These are phyloP conservation scores for Cystobasidium pallidum DNA, from an alignment of 1,284 basidiomycete species.

Conservation along the genomic window DNA sequence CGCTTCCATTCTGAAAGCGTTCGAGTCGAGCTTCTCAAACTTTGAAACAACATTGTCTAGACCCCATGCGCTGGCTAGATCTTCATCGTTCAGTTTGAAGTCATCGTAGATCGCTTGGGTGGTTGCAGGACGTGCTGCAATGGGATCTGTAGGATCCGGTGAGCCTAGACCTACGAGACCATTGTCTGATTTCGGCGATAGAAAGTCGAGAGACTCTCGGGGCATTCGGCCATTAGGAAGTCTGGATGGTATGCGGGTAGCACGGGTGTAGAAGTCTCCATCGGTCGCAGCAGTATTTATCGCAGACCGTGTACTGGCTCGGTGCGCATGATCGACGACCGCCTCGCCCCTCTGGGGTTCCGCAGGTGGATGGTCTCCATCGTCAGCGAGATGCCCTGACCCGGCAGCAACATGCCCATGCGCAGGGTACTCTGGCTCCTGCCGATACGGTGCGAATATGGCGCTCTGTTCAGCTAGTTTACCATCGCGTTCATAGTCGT, in stretches of 20 bases:
- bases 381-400: background rate
- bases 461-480: slow-evolving; percentile 40
- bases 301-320: background rate
- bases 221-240: background rate
- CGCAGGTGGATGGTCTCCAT: background rate
- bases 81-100: slow-evolving; percentile 26
- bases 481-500: slow-evolving; percentile 26
- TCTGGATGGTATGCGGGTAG: background rate
- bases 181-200: background rate
- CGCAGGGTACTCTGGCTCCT: slow-evolving; percentile 8
- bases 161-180: background rate
- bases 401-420: background rate
- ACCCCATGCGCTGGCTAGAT: slow-evolving; percentile 41
- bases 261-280: background rate
- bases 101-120: background rate
- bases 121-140: background rate
- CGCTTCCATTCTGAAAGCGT: slow-evolving; percentile 24
- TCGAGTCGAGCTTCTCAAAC: slow-evolving; percentile 30
- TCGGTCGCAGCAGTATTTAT: background rate
- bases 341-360: background rate
- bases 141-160: background rate
- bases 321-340: background rate
- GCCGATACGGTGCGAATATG: slow-evolving; percentile 39
- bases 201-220: background rate
- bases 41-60: slow-evolving; percentile 37